A percentile compares a stretch with the other conserved stretches of the same genome.
Conservation (phyloP, 345 rosid genomes). For the Euphorbia peplus region DNA sequence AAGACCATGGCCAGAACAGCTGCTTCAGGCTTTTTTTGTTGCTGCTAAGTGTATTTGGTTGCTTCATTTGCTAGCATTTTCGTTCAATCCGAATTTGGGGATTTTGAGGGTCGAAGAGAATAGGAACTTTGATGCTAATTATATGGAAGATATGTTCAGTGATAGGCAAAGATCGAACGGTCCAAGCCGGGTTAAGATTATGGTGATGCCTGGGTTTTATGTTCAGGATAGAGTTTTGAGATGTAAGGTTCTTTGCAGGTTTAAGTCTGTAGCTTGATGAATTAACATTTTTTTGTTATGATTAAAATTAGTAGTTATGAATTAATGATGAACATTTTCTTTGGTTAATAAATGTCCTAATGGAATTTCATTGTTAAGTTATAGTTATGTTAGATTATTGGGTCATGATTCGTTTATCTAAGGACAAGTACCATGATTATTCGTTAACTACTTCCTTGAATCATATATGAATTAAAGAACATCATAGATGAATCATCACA, state of each 20-base stretch:
- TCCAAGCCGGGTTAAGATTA: constrained; percentile 61
- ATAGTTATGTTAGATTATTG: no score
- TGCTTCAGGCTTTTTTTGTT: constrained; percentile 85
- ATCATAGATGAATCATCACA: no score
- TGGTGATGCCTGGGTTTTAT: constrained; percentile 96
- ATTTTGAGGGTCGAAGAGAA: constrained; percentile 82
- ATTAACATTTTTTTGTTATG: neutral
- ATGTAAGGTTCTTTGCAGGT: constrained; percentile 90
- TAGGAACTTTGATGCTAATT: constrained; percentile 60
- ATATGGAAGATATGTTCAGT: constrained; percentile 79
- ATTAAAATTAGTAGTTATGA: neutral
- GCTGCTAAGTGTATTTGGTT: constrained; percentile 92
- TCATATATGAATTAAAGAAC: no score
- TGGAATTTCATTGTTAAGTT: no score
- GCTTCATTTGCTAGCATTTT: constrained; percentile 92
- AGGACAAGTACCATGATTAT: no score
- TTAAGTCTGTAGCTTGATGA: constrained; percentile 44
- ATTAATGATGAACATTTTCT: no score
- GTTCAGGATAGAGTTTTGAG: constrained; percentile 72
- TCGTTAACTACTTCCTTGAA: no score
- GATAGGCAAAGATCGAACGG: constrained; percentile 57
- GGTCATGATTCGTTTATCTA: no score
- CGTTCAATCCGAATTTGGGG: constrained; percentile 67
- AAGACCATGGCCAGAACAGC: constrained; percentile 85
- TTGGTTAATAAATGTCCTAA: no score